Conservation (phyloP, 2,329 filamentous ascomycete genomes). For the Hypoxylon sp. region DNA sequence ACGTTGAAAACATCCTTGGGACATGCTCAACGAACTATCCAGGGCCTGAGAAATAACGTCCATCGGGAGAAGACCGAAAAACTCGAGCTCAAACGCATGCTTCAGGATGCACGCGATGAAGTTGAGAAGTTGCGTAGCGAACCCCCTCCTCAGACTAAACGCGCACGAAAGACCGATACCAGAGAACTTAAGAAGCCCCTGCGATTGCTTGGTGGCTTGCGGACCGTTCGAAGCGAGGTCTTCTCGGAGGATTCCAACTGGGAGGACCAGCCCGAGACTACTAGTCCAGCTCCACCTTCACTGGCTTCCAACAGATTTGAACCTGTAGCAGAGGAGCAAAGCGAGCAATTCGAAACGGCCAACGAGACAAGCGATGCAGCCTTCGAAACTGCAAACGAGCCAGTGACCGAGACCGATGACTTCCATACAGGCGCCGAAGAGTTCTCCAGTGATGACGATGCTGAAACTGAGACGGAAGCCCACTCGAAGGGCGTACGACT, state of each 20-base stretch:
- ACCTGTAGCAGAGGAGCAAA: slow-evolving; percentile 55
- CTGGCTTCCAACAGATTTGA: slow-evolving; percentile 43
- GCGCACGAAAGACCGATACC: slow-evolving; percentile 69
- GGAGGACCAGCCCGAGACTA: slow-evolving; percentile 79
- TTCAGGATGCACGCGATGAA: slow-evolving; percentile 94
- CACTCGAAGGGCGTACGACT: slow-evolving; percentile 65
- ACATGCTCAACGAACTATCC: slow-evolving; percentile 95
- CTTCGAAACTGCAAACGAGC: slow-evolving; percentile 78
- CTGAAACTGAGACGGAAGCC: slow-evolving; percentile 77
- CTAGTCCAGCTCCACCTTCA: slow-evolving; percentile 55
- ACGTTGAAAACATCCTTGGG: slow-evolving; percentile 93
- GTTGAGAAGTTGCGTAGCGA: slow-evolving; percentile 75
- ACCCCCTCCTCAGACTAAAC: slow-evolving; percentile 60
- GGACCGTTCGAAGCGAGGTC: slow-evolving; percentile 80
- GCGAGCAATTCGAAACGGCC: slow-evolving; percentile 80
- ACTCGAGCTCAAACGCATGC: slow-evolving; percentile 91
- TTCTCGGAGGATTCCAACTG: slow-evolving; percentile 83
- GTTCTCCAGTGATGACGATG: slow-evolving; percentile 75
- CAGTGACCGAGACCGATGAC: slow-evolving; percentile 86
- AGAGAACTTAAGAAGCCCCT: slow-evolving; percentile 81
- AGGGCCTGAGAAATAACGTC: slow-evolving; percentile 92
- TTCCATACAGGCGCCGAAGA: slow-evolving; percentile 95
- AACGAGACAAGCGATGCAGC: slow-evolving; percentile 76
- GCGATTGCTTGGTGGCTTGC: slow-evolving; percentile 77
- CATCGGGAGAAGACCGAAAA: slow-evolving; percentile 99